Conservation (phyloP, 2,329 filamentous ascomycete species). For the Aspergillus felis region DNA sequence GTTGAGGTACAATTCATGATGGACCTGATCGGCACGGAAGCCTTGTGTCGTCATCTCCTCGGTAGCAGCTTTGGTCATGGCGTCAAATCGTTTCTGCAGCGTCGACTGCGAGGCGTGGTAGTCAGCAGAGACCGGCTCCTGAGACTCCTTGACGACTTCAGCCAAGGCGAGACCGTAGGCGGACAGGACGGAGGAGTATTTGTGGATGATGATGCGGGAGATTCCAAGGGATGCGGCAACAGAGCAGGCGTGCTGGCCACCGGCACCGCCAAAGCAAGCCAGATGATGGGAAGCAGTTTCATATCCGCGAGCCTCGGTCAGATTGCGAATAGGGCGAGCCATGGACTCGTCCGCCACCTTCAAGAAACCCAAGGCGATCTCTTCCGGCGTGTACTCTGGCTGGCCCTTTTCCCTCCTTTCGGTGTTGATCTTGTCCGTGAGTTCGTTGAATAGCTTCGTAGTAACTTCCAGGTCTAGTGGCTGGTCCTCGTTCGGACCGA, state of each 20-base stretch:
- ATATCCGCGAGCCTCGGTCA: conserved; percentile 89
- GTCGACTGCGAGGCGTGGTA: conserved; percentile 42
- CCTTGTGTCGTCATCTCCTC: conserved; percentile 43
- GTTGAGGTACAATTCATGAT: conserved; percentile 44
- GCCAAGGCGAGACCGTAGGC: conserved; percentile 91
- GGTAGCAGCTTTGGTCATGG: conserved; percentile 62
- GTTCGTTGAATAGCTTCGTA: conserved; percentile 67
- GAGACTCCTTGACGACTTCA: conserved; percentile 86
- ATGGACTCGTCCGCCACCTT: conserved; percentile 43
- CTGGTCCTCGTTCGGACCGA: conserved; percentile 83
- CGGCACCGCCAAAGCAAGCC: conserved; percentile 87
- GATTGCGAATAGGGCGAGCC: conserved; percentile 73
- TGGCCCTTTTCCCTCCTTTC: conserved; percentile 50
- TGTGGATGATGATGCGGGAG: conserved; percentile 78
- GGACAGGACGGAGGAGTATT: conserved; percentile 86
- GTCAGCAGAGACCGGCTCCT: conserved; percentile 55
- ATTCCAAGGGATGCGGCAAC: conserved; percentile 84
- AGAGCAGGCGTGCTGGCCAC: conserved; percentile 87
- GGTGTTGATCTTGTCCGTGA: conserved; percentile 56
- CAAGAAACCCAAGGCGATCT: conserved; percentile 40
- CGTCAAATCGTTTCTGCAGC: conserved; percentile 68
- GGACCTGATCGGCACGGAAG: conserved; percentile 39
- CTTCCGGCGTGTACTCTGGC: conserved; percentile 49
- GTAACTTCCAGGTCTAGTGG: conserved; percentile 74
- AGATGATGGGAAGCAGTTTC: conserved; percentile 87